Base-by-base conservation (phyloP, 2,329 filamentous ascomycete species). In the Didymella lethalis region DNA sequence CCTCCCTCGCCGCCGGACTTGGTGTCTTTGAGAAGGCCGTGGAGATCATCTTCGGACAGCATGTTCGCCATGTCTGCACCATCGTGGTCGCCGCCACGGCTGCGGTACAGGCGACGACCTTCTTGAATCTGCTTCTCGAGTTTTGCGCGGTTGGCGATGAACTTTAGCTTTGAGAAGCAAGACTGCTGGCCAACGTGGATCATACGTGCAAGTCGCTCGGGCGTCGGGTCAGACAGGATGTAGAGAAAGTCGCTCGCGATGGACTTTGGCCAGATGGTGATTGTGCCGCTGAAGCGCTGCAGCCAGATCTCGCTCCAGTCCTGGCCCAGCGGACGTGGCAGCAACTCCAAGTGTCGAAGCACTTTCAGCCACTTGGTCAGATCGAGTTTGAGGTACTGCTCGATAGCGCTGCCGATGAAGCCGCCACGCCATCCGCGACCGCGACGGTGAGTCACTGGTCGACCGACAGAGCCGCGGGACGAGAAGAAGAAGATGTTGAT, bases 401-500 rank as follows among this genome's bases (percentile, higher is more conserved):
- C 95, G 6, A 90, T 87, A 0, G 95, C 94, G 7, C 90, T 94
- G 63, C 95, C 94, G 14, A 99, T 84, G 78, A 96, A 99, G 1
- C 95, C 95, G 38, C 95, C 95, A 52, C 95, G 89, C 95, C 95
- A 99, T 55, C 95, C 95, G 46, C 93, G 90, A 5, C 95, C 95
- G 67, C 90, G 90, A 54, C 95, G 90, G 77, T 99, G 95, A 0
- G 93, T 97, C 18, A 98, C 95, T 10, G 95, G 95, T 51, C 92
- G 89, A 5, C 95, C 95, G 10, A 98, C 94, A 0, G 91, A 90
- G 12, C 95, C 95, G 31, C 95, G 87, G 0, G 93, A 96, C 29
- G 91, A 95, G 82, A 98, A 99, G 85, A 99, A 98, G 84, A 99
- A 99, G 28, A 98, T 88, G 71, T 97, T 98, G 77, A 99, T 94